phyloP scores from a whole-genome alignment of 1,139 yeast genomes.

The Hemisphaericaspora xylofermentans region DNA sequence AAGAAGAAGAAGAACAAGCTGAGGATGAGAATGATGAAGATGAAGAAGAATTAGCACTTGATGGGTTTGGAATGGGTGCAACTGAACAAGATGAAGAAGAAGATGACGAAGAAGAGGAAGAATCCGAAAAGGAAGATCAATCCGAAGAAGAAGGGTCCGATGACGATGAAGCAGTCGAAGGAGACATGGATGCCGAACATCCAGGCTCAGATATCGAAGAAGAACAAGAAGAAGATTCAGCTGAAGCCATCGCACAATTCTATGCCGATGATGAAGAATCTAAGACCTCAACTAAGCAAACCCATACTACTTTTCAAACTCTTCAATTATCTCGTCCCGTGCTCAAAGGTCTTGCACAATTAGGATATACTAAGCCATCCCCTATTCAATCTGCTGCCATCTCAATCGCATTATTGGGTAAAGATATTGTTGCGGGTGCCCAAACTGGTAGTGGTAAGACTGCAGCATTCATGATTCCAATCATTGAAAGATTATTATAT shows the following conservation, averaged over 20 bases:
- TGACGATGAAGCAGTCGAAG: constrained; percentile 25
- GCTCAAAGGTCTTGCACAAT: constrained; percentile 71
- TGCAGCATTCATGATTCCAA: constrained; percentile 96
- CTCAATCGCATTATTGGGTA: constrained; percentile 90
- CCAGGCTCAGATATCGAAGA: constrained; percentile 22
- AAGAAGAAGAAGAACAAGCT: constrained; percentile 23
- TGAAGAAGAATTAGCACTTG: constrained; percentile 49
- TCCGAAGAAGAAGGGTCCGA: constrained; percentile 24
- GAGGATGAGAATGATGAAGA: constrained; percentile 27
- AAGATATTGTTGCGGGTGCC: constrained; percentile 98
- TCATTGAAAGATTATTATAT: constrained; percentile 84
- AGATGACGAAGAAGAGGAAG: constrained; percentile 27
- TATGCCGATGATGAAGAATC: constrained; percentile 58
- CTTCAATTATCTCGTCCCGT: constrained; percentile 88
- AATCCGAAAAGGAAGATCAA: constrained; percentile 21
- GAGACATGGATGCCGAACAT: constrained; percentile 26
- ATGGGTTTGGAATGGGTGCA: constrained; percentile 74
- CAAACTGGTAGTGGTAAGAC: constrained; percentile 99
- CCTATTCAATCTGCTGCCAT: constrained; percentile 93
- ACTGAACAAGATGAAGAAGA: constrained; percentile 25
- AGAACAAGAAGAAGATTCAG: constrained; percentile 57
- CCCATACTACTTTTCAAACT: constrained; percentile 68
- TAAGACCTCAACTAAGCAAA: constrained; percentile 36
- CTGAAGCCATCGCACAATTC: constrained; percentile 70
- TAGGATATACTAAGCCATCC: constrained; percentile 84